Evolutionary conservation across 2,329 filamentous ascomycete genomes (phyloP).

Genomic region (Ascomycota sp.): DNA sequence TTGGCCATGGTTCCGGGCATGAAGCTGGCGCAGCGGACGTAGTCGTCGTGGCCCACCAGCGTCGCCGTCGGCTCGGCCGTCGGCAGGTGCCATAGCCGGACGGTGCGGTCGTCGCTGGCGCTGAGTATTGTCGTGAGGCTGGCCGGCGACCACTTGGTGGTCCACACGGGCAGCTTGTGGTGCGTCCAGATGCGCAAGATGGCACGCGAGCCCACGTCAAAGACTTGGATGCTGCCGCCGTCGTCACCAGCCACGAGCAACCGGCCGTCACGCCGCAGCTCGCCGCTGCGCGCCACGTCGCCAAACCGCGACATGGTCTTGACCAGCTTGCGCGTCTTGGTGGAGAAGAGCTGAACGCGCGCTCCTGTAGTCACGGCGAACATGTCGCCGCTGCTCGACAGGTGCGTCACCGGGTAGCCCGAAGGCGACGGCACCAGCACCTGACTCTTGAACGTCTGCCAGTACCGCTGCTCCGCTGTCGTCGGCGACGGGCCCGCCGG

Average conservation of each 20-base stretch:
- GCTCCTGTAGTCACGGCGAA: conserved; percentile 93
- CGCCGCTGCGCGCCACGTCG: conserved; percentile 74
- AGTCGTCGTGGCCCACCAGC: conserved; percentile 77
- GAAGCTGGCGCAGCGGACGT: conserved; percentile 73
- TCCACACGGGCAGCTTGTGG: conserved; percentile 87
- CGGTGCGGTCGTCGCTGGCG: conserved; percentile 79
- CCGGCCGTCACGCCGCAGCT: conserved; percentile 72
- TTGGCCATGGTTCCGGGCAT: conserved; percentile 56
- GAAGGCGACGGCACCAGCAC: conserved; percentile 80
- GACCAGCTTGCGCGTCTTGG: conserved; percentile 72
- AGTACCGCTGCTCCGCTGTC: conserved; percentile 88
- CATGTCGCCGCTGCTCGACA: conserved; percentile 54
- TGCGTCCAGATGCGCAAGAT: conserved; percentile 91
- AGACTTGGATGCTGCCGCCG: conserved; percentile 80
- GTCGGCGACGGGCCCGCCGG: conserved; percentile 63
- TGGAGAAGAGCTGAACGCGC: conserved; percentile 83
- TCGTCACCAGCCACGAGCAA: conserved; percentile 86
- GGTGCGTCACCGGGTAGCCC: conserved; percentile 75
- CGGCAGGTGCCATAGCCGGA: conserved; percentile 84
- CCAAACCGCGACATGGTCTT: conserved; percentile 92
- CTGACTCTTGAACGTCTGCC: conserved; percentile 85
- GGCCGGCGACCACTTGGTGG: conserved; percentile 76
- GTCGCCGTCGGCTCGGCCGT: conserved; percentile 54
- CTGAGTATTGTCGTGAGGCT: conserved; percentile 75
- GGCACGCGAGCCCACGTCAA: conserved; percentile 70